Conservation (phyloP, 1,284 basidiomycete species). For the Apiotrichum gracile region DNA sequence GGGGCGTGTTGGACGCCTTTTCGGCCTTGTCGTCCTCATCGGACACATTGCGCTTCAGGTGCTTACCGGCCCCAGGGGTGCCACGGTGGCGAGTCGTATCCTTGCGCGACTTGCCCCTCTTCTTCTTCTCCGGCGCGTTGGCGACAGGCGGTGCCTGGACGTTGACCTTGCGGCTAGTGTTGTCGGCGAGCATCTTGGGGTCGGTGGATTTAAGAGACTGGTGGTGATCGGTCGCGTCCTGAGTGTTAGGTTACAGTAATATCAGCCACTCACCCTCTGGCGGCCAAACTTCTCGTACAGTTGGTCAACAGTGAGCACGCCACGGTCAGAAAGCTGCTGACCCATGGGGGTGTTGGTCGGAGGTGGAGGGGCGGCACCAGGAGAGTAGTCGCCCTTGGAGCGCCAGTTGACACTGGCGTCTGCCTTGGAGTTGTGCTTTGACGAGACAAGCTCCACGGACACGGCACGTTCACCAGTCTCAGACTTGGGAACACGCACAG, state of each 20-base stretch:
- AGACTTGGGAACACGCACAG: constrained; percentile 6
- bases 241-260: neutral
- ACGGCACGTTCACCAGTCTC: neutral
- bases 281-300: constrained; percentile 34
- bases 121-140: neutral
- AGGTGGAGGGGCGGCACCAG: neutral
- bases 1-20: neutral
- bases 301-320: constrained; percentile 35
- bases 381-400: constrained; percentile 4
- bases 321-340: neutral
- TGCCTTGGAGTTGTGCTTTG: constrained; percentile 25
- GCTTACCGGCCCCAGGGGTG: constrained; percentile 36
- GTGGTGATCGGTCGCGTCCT: neutral
- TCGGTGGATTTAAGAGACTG: neutral
- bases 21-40: neutral
- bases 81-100: constrained; percentile 20
- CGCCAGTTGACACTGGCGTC: constrained; percentile 40
- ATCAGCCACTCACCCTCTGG: constrained; percentile 2
- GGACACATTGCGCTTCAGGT: constrained; percentile 21
- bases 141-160: neutral
- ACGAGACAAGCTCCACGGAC: neutral
- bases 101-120: neutral
- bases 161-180: neutral
- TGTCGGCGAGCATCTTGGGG: neutral
- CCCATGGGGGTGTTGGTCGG: neutral